Percentiles rank a stretch among this genome's conserved stretches.
Evolutionary conservation across 2,329 filamentous ascomycete species (phyloP).

Genomic region (Davidsoniella australis): DNA sequence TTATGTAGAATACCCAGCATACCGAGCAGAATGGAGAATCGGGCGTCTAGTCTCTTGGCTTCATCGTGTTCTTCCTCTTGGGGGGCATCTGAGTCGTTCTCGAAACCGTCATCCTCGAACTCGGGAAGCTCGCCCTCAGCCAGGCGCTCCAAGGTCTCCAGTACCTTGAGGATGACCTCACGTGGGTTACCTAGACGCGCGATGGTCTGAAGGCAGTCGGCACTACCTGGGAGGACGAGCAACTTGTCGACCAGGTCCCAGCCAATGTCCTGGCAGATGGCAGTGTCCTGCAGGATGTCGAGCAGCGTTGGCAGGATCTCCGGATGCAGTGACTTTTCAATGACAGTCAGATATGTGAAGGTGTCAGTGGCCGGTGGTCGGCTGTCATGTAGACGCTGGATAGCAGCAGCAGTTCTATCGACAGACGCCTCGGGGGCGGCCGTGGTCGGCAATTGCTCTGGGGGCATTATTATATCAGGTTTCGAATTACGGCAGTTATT

Average conservation of each 20-base stretch:
- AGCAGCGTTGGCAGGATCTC: constrained; percentile 52
- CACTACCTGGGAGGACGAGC: constrained; percentile 48
- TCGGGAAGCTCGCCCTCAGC: constrained; percentile 21
- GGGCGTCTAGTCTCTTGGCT: constrained; percentile 14
- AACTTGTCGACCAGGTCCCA: constrained; percentile 72
- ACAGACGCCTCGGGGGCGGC: not conserved
- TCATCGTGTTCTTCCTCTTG: constrained; percentile 16
- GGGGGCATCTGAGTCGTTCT: constrained; percentile 22
- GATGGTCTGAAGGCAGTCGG: constrained; percentile 54
- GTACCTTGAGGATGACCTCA: constrained; percentile 66
- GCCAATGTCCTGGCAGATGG: constrained; percentile 58
- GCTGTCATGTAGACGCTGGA: constrained; percentile 31
- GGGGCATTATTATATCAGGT: not conserved
- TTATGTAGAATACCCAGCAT: constrained; percentile 58
- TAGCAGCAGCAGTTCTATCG: constrained; percentile 21
- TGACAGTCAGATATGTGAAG: constrained; percentile 61
- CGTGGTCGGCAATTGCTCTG: not conserved
- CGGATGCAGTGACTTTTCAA: constrained; percentile 54
- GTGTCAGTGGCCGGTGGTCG: constrained; percentile 41
- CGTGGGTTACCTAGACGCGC: constrained; percentile 63
- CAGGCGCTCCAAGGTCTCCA: constrained; percentile 48
- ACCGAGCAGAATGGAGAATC: constrained; percentile 50
- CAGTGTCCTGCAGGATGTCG: constrained; percentile 48
- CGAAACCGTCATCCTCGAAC: constrained; percentile 21
- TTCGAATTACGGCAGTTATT: not conserved